Percentiles rank a stretch among this genome's conserved stretches.
Evolutionary conservation across 176 grass and related monocot species (phyloP).

Genomic region (Canna indica): DNA sequence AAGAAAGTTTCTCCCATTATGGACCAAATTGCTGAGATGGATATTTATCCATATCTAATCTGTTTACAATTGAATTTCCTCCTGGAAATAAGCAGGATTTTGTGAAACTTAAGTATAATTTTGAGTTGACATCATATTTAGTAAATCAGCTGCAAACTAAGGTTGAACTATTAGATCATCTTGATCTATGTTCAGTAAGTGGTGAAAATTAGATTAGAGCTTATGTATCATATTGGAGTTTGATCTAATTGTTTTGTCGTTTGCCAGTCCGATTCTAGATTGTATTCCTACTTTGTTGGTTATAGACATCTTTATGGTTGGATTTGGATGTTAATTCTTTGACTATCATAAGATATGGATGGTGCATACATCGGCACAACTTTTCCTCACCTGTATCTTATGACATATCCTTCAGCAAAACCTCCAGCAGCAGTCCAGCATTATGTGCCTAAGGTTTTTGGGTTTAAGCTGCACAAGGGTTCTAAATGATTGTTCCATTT

Average conservation of each 20-base stretch:
- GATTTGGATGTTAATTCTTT: background rate
- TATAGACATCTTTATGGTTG: too few relatives aligned
- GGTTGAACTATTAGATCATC: too few relatives aligned
- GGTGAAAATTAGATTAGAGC: too few relatives aligned
- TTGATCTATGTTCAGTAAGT: too few relatives aligned
- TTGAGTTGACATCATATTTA: too few relatives aligned
- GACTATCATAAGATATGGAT: constrained; percentile 27
- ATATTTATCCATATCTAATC: background rate
- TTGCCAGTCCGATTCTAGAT: too few relatives aligned
- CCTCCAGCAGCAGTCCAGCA: constrained; percentile 23
- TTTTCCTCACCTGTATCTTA: constrained; percentile 34
- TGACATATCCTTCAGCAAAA: constrained; percentile 31
- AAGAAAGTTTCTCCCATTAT: background rate
- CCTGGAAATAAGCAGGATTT: background rate
- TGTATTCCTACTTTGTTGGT: too few relatives aligned
- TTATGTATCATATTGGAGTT: too few relatives aligned
- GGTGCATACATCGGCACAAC: constrained; percentile 36
- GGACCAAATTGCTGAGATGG: background rate
- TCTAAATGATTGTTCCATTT: constrained; percentile 4
- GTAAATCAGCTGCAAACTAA: too few relatives aligned
- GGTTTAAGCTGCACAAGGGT: constrained; percentile 36
- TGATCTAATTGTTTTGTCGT: too few relatives aligned
- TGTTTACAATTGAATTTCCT: background rate
- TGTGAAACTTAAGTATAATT: too few relatives aligned
- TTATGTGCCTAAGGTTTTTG: constrained; percentile 39